Evolutionary conservation across 2,329 filamentous ascomycete genomes (phyloP).

Genomic region (Cercospora brassicicola): DNA sequence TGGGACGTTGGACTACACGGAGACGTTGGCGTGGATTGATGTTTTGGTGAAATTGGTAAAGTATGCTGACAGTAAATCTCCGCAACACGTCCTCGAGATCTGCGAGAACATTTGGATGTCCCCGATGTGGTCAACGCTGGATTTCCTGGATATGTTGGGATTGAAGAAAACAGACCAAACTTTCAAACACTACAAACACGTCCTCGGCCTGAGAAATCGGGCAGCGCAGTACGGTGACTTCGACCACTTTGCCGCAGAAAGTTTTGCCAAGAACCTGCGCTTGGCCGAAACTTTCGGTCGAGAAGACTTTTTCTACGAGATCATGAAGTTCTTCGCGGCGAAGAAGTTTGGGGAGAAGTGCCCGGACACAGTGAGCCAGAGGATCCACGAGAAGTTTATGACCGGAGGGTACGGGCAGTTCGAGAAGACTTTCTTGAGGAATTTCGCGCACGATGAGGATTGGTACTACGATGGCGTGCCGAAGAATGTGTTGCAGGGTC

Average conservation of each 20-base stretch:
- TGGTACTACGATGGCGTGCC: neutral
- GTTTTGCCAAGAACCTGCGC: neutral
- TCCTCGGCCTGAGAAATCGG: neutral
- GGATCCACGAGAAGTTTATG: slow-evolving; percentile 1
- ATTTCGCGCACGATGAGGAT: neutral
- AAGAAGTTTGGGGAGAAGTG: neutral
- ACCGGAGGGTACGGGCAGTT: slow-evolving; percentile 3
- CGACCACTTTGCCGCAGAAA: neutral
- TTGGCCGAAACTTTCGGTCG: neutral
- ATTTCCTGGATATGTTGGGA: neutral
- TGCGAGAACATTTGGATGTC: neutral
- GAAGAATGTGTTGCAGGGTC: neutral
- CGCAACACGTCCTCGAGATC: neutral
- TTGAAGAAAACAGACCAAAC: neutral
- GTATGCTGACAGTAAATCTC: neutral
- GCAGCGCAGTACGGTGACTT: neutral
- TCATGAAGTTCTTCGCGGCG: neutral
- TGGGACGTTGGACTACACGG: neutral
- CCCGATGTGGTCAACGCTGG: neutral
- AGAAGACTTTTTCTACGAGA: neutral
- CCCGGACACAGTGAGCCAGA: neutral
- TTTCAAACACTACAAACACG: neutral
- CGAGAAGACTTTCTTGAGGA: neutral
- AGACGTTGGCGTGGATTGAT: slow-evolving; percentile 1
- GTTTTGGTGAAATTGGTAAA: neutral